Base-by-base conservation (phyloP, 768 basidiomycete species). In the Hygrophoropsis aurantiaca region DNA sequence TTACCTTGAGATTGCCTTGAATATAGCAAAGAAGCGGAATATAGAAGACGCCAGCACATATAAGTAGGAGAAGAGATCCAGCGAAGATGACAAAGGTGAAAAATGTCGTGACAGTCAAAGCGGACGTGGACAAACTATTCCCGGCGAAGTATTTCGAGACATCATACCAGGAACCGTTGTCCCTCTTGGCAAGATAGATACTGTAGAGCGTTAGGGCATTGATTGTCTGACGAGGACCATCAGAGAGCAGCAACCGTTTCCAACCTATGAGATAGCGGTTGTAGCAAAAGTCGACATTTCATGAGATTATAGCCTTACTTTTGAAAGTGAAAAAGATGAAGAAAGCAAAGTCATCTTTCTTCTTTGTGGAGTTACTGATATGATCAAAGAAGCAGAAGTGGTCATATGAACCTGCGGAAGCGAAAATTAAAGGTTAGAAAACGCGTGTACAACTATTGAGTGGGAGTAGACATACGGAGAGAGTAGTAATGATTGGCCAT, bases 281-380 rank as follows among this genome's bases (percentile, higher is more conserved):
- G 30, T n/a, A 21, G 33, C 11, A 33, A 11, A 33, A 44, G n/a
- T 39, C 16, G 5, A 51, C 16, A 41, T 11, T 18, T 26, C 38
- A 36, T 13, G 15, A 42, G 18, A 40, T 15, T 40, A 8, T 2
- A 6, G 16, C 73, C 84, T 44, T 51, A 90, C 95, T 95, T 77
- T 99, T 99, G 80, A 99, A 98, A 1, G 88, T 89, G 71, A 99
- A 99, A 82, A 98, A 99, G 62, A 98, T 82, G 69, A 97, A 99
- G 78, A 98, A 98, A 26, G 95, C 94, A 68, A 99, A 94, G 61
- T 97, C 92, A 63, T 99, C 97, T 67, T 87, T 94, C 52, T 82
- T 84, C 78, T 95, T 97, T 24, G 93, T 94, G 21, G 97, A 98
- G 61, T 90, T 86, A 61, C 84, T 85, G 68, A 99, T 97, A 57